phyloP scores from a whole-genome alignment of 2,329 filamentous ascomycete species.

The Colletotrichum incanum region DNA sequence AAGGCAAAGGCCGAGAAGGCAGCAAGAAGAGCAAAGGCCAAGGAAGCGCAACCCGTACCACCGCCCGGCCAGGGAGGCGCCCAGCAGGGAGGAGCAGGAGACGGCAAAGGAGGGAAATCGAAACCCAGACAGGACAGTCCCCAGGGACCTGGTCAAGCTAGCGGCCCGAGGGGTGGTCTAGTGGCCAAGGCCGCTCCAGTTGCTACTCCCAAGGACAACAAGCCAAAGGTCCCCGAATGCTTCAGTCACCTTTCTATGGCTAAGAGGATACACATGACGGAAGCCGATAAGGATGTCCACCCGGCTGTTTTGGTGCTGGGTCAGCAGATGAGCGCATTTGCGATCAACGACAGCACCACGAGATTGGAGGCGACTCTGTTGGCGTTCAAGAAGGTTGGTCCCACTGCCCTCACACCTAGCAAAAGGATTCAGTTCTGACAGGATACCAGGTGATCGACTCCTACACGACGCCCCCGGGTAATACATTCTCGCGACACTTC shows the following conservation, averaged over 20 bases:
- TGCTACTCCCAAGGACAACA: conserved; percentile 64
- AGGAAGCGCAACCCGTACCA: conserved; percentile 65
- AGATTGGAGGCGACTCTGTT: conserved; percentile 89
- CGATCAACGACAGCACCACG: conserved; percentile 90
- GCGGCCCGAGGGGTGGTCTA: conserved; percentile 53
- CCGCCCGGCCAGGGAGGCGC: conserved; percentile 55
- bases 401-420: neutral
- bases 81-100: conserved; percentile 54
- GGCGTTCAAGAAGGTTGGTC: conserved; percentile 85
- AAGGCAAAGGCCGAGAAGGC: conserved; percentile 93
- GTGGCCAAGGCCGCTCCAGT: conserved; percentile 54
- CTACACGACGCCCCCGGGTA: conserved; percentile 90
- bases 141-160: conserved; percentile 45
- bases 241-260: conserved; percentile 88
- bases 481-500: conserved; percentile 90
- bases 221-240: conserved; percentile 76
- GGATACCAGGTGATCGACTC: conserved; percentile 82
- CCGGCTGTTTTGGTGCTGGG: conserved; percentile 88
- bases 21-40: conserved; percentile 83
- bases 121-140: conserved; percentile 64
- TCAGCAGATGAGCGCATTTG: conserved; percentile 91
- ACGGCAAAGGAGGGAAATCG: conserved; percentile 63
- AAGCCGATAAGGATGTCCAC: conserved; percentile 84
- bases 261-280: conserved; percentile 67
- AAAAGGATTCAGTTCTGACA: conserved; percentile 36